These are phyloP conservation scores for Isabelozyma heimii DNA, from an alignment of 805 yeast species.

Conservation along the genomic window DNA sequence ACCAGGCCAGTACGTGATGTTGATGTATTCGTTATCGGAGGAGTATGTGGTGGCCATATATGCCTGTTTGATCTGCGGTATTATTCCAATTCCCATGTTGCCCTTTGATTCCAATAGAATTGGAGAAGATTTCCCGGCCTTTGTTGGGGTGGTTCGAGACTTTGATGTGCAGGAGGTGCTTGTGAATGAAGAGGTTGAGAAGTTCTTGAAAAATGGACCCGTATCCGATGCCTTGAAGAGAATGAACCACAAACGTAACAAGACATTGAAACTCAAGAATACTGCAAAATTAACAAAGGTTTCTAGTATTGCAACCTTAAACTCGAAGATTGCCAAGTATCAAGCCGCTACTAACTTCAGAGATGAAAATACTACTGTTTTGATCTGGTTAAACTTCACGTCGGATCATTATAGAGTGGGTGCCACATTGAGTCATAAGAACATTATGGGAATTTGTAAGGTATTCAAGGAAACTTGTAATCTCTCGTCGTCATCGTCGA, in stretches of 20 bases:
- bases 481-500: constrained; percentile 64
- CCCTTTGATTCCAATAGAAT: constrained; percentile 67
- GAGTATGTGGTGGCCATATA: constrained; percentile 79
- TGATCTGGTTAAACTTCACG: constrained; percentile 69
- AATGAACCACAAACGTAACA: constrained; percentile 27
- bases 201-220: constrained; percentile 63
- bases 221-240: constrained; percentile 58
- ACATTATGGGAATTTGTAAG: constrained; percentile 76
- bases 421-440: constrained; percentile 54
- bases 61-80: constrained; percentile 83
- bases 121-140: constrained; percentile 70
- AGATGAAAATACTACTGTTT: constrained; percentile 45
- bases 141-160: constrained; percentile 64
- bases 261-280: constrained; percentile 57
- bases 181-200: constrained; percentile 75
- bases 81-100: constrained; percentile 72
- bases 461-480: constrained; percentile 91
- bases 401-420: constrained; percentile 70
- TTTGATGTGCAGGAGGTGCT: constrained; percentile 70
- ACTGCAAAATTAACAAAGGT: constrained; percentile 57
- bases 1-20: constrained; percentile 70
- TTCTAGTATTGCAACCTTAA: constrained; percentile 36
- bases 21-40: constrained; percentile 84
- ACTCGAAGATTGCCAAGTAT: constrained; percentile 41
- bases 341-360: constrained; percentile 39